Evolutionary conservation across 2,329 filamentous ascomycete species (phyloP), one percentile per base, ranked within the genome.

Genomic region (Dothistroma septosporum): DNA sequence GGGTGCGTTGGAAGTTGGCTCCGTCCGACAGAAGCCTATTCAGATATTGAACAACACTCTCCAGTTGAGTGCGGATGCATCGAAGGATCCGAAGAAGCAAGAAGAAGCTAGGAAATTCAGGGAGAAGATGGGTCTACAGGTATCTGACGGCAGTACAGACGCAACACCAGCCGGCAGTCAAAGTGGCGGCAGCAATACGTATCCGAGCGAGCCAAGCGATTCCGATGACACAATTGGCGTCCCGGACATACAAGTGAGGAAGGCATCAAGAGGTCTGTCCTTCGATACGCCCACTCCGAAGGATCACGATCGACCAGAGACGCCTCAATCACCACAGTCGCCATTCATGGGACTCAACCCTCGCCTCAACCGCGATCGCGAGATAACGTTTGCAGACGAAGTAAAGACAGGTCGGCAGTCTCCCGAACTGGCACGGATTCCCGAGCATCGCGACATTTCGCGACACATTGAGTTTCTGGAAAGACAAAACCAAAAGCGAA

Each of bases 391-490:
- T 71, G 87, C 86, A 6, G 83, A 87, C 35, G 85, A 86, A 37
- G 82, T 90, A 22, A 48, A 19, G 11, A 49, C 50, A 50, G 64
- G 59, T 12, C 61, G 59, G n/a, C 32, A 58, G 24, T 57, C 62
- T 46, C 82, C 8, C 67, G 84, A 33, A 78, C 79, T 49, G 76
- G 55, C 78, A 10, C 78, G 79, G 9, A 70, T 87, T 10, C 83
- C 84, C 0, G 74, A 77, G 4, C 80, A 35, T 82, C 89, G 61
- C 52, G 67, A 70, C 41, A 57, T 67, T n/a, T 66, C 66, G 58
- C 88, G 92, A 63, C 91, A 96, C 70, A 95, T 97, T 70, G 89
- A 89, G 6, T 94, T 97, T 69, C 75, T 97, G 14, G 86, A 96
- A 73, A 87, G 89, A 33, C 93, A 97, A 73, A 85, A 92, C 41